These are phyloP conservation scores for Epithele typhae DNA, from an alignment of 768 basidiomycete species.

Conservation along the genomic window DNA sequence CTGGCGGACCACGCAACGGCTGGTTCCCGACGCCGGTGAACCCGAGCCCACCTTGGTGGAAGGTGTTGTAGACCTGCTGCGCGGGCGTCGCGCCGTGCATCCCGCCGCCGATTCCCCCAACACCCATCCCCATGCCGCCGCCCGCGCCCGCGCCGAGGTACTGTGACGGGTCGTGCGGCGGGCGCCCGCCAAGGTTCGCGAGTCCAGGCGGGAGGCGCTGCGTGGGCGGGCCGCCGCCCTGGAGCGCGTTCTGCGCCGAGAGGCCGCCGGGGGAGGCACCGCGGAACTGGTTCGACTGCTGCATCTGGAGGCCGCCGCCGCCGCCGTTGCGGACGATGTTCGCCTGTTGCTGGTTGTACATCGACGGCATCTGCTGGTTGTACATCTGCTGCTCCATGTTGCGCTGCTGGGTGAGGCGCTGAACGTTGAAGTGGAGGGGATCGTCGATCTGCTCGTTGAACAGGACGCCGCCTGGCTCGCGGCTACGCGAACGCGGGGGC, in stretches of 20 bases:
- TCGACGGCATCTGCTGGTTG: constrained; percentile 40
- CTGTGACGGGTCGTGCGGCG: constrained; percentile 74
- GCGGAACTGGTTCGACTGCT: constrained; percentile 60
- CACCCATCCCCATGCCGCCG: constrained; percentile 26
- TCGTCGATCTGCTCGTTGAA: constrained; percentile 59
- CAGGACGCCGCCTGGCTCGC: constrained; percentile 51
- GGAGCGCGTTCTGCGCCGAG: constrained; percentile 41
- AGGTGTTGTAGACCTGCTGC: constrained; percentile 48
- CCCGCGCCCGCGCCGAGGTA: too few species aligned
- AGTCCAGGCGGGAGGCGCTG: constrained; percentile 73
- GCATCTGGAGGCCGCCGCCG: constrained; percentile 48
- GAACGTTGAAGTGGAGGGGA: constrained; percentile 53
- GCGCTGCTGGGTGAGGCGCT: constrained; percentile 48
- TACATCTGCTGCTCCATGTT: constrained; percentile 58
- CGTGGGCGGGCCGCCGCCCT: constrained; percentile 35
- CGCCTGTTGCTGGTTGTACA: constrained; percentile 43
- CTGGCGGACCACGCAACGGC: constrained; percentile 52
- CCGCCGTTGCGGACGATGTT: constrained; percentile 41
- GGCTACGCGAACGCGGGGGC: constrained; percentile 51
- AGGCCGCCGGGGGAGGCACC: constrained; percentile 70
- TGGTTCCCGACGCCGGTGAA: constrained; percentile 25
- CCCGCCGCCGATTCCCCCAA: constrained; percentile 32
- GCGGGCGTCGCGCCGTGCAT: constrained; percentile 42
- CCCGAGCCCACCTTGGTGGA: constrained; percentile 31
- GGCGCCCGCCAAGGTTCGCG: constrained; percentile 77